Base-by-base conservation (phyloP, 805 yeast genomes). In the Kuraishia molischiana region DNA sequence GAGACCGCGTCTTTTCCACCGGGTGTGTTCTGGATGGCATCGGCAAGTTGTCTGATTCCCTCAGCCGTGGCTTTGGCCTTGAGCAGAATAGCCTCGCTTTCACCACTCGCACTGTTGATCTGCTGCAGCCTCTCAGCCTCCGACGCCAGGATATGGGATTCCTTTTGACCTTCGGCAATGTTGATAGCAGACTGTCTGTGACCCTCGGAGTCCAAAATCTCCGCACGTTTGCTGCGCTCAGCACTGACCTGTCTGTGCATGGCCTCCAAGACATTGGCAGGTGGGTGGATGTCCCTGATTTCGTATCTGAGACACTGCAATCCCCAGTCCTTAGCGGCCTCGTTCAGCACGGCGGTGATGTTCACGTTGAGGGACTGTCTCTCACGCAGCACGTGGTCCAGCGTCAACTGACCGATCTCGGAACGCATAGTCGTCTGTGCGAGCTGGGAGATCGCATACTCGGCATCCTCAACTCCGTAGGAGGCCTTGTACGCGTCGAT, bases 381-480 rank as follows among this genome's bases (percentile, higher is more conserved):
- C 56, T 85, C 95, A 43, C 76, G 69, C 47, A 85, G 66, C 14
- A 84, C 94, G 34, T 79, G 75, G 54, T 85, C 95, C 49, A 85
- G 68, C 3, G 87, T 69, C 64, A 85, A 63, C 45, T 83, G 85
- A 36, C 95, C 95, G 51, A 85, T 85, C 56, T 85, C 95, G 1
- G 86, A 77, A 50, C 95, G 68, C 95, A 85, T 85, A 11, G 95
- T 83, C 9, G 95, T 85, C 56, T 85, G 95, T 0, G 95, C 95
- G 46, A 85, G 69, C 58, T 85, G 95, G 30, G 82, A 67, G 38
- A 85, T 77, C 29, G 95, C 95, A 54, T 81, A 85, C 52, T 79
- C 85, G 35, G 87, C 85, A 51, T 85, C 89, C 52, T 85, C 95
- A 15, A 85, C 94, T 11, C 94, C 94, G 50, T 85, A 85, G 32